Evolutionary conservation across 768 basidiomycete species (phyloP).

Genomic region (Pisolithus sp.): DNA sequence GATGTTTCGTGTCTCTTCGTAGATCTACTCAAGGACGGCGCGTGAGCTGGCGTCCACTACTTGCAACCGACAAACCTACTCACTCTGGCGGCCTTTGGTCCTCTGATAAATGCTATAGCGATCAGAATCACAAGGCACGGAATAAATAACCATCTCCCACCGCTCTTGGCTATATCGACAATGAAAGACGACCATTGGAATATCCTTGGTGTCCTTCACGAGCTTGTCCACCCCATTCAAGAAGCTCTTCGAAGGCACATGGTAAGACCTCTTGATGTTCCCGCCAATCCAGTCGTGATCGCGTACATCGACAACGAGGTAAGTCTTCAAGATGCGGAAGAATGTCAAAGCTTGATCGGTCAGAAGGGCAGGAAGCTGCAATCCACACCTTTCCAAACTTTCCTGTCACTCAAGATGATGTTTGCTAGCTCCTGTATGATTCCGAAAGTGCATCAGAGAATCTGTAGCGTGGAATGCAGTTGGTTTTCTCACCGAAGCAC

Average conservation of each 20-base stretch:
- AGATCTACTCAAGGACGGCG: slow-evolving; percentile 41
- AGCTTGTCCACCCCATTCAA: slow-evolving; percentile 49
- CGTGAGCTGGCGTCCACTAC: slow-evolving; percentile 4
- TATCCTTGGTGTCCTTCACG: slow-evolving; percentile 51
- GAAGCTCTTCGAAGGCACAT: slow-evolving; percentile 60
- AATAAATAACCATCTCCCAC: slow-evolving; percentile 34
- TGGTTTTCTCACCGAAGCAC: slow-evolving; percentile 30
- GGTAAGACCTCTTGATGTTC: slow-evolving; percentile 61
- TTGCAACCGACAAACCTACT: slow-evolving; percentile 9
- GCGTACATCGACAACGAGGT: slow-evolving; percentile 77
- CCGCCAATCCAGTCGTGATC: slow-evolving; percentile 77
- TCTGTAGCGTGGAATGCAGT: neutral
- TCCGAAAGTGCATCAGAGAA: slow-evolving; percentile 6
- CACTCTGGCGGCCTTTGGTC: slow-evolving; percentile 74
- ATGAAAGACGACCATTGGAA: slow-evolving; percentile 69
- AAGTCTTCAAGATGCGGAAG: slow-evolving; percentile 39
- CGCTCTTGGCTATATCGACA: slow-evolving; percentile 72
- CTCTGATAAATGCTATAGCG: slow-evolving; percentile 38
- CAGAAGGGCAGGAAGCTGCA: neutral
- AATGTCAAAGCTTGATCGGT: neutral
- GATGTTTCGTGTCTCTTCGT: slow-evolving; percentile 54
- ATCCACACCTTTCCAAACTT: slow-evolving; percentile 36
- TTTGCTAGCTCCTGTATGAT: slow-evolving; percentile 61
- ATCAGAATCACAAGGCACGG: neutral
- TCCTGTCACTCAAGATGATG: slow-evolving; percentile 61